phyloP scores from a whole-genome alignment of 2,329 filamentous ascomycete species.

The Cryphonectria naterciae region DNA sequence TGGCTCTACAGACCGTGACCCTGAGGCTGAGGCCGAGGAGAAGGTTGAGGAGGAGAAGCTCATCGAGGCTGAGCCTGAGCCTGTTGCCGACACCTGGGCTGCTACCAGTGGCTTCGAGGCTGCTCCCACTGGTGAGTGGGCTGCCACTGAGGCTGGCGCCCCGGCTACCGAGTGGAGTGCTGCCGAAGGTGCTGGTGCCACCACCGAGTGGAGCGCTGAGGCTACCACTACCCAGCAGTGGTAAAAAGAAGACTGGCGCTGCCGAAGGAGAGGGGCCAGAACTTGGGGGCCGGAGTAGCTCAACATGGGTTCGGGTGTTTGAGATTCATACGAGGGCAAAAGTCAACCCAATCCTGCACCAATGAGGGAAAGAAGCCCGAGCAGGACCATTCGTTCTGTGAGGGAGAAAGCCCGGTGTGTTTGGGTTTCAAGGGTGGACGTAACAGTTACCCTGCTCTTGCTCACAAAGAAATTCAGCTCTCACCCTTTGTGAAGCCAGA shows the following conservation, averaged over 20 bases:
- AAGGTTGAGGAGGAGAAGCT: conserved; percentile 94
- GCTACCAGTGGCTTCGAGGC: conserved; percentile 72
- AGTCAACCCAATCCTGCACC: conserved; percentile 73
- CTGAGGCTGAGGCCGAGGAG: conserved; percentile 99
- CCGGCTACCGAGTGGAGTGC: conserved; percentile 57
- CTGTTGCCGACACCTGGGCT: conserved; percentile 79
- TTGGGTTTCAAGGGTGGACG: conserved; percentile 76
- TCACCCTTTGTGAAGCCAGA: background rate
- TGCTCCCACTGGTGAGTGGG: conserved; percentile 60
- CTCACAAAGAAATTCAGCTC: conserved; percentile 15
- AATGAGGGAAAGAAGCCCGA: conserved; percentile 99
- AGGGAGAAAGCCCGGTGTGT: conserved; percentile 99
- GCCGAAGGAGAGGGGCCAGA: conserved; percentile 1
- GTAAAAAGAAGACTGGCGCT: conserved; percentile 8
- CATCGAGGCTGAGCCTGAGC: conserved; percentile 77
- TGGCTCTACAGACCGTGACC: conserved; percentile 76
- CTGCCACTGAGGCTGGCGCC: conserved; percentile 51
- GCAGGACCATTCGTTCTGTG: conserved; percentile 41
- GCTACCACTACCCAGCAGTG: conserved; percentile 56
- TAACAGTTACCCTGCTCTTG: conserved; percentile 76
- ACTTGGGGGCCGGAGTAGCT: conserved; percentile 31
- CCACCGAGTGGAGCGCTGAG: conserved; percentile 57
- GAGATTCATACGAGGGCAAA: conserved; percentile 37
- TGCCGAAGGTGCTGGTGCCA: conserved; percentile 63
- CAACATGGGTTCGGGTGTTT: conserved; percentile 34